Evolutionary conservation across 345 rosid species (phyloP), one percentile per base, ranked within the genome.

Genomic region (Cardamine chenopodiifolia): DNA sequence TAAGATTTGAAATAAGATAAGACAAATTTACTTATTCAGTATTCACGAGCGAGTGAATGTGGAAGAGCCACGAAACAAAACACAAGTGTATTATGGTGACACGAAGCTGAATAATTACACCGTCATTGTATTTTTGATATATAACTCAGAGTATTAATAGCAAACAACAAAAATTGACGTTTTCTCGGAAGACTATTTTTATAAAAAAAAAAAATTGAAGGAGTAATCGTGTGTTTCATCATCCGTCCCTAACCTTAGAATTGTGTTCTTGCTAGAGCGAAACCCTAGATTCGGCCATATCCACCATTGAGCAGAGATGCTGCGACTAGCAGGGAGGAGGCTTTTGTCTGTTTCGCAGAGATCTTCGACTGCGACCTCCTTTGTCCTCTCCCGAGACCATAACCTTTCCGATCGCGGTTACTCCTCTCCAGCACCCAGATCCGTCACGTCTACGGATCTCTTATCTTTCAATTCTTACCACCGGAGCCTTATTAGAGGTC

Each of bases 321-420:
- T 93, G 76, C 84, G 93, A 56, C 74, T 85, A 50, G 91, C 90
- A 15, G 93, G 89, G 80, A 89, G 86, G 86, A 90, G 92, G 79
- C 76, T 90, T 73, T 78, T 88, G 2, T 85, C 89, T 71, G 68
- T 79, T 12, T 44, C 81, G 12, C 81, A 85, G 86, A 81, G 81
- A 77, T 72, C 84, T 17, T 70, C 83, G 15, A 79, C 74, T 29
- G 74, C 89, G 4, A 50, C 83, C 64, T 82, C 87, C 48, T 69
- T 82, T 62, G 71, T 80, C 58, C 39, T 83, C 48, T 72, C 82
- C 19, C 72, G 74, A 20, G 66, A 56, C 64, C 79, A 68, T 70
- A 76, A 82, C 69, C 56, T 70, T 7, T 55, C 58, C 23, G 49
- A 56, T 69, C 82, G 57, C 31, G 55, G 61, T 20, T 76, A 60